A percentile compares a stretch with the other conserved stretches of the same genome.
Evolutionary conservation across 371 early-diverging fungal genomes (phyloP).

Genomic region (Zychaea mexicana): DNA sequence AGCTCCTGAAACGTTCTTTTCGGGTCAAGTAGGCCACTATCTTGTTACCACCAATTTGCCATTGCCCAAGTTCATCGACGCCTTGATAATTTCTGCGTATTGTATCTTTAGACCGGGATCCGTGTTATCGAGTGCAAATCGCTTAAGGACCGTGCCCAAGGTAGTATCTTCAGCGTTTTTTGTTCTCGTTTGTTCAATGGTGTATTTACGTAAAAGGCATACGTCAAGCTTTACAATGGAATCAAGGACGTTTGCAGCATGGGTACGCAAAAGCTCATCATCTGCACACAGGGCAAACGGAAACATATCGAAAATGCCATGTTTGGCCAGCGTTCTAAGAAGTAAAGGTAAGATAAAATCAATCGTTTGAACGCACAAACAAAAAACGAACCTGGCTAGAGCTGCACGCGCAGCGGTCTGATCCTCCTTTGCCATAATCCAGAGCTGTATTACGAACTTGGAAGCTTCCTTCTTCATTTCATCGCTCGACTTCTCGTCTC

Average conservation of each 20-base stretch:
- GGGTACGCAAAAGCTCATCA: slow-evolving; percentile 55
- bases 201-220: slow-evolving; percentile 68
- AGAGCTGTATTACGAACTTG: slow-evolving; percentile 77
- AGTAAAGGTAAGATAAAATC: too few relatives aligned
- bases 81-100: slow-evolving; percentile 72
- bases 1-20: background rate
- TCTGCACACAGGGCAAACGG: slow-evolving; percentile 60
- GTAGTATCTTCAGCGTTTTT: slow-evolving; percentile 41
- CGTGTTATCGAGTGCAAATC: slow-evolving; percentile 56
- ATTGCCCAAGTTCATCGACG: slow-evolving; percentile 69
- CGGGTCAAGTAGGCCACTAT: slow-evolving; percentile 25
- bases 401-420: slow-evolving; percentile 59
- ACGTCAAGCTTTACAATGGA: slow-evolving; percentile 81
- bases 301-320: slow-evolving; percentile 80
- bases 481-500: slow-evolving; percentile 29
- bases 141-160: slow-evolving; percentile 63
- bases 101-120: slow-evolving; percentile 72
- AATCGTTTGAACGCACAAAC: background rate
- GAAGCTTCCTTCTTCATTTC: slow-evolving; percentile 70
- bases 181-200: slow-evolving; percentile 62
- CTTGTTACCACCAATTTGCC: slow-evolving; percentile 20
- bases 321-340: slow-evolving; percentile 64
- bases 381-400: slow-evolving; percentile 49
- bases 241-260: slow-evolving; percentile 71
- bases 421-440: slow-evolving; percentile 68